Evolutionary conservation across 1,284 basidiomycete genomes (phyloP).

Genomic region (Moniliophthora roreri): DNA sequence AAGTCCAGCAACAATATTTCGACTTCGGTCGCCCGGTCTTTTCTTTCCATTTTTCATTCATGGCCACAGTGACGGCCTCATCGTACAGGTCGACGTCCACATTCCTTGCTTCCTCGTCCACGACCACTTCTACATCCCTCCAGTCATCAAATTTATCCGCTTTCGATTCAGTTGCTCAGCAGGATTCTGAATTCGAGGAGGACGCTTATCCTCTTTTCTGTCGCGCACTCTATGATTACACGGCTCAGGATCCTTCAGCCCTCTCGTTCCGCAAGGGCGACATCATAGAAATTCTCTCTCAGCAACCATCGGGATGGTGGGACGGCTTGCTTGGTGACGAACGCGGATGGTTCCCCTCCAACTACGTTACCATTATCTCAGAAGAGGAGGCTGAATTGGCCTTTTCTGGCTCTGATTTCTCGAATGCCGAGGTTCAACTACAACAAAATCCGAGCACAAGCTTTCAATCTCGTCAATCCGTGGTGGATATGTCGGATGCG

Average conservation of each 20-base stretch:
- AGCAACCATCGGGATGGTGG: slow-evolving; percentile 97
- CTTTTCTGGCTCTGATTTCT: slow-evolving; percentile 49
- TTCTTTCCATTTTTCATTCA: not conserved
- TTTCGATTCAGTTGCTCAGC: slow-evolving; percentile 5
- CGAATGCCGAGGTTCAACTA: slow-evolving; percentile 25
- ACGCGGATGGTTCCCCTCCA: slow-evolving; percentile 97
- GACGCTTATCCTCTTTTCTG: slow-evolving; percentile 67
- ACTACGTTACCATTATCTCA: slow-evolving; percentile 83
- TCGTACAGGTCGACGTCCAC: not conserved
- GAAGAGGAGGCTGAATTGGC: slow-evolving; percentile 78
- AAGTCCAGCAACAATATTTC: not conserved
- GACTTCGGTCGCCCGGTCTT: slow-evolving; percentile 1
- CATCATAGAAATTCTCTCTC: slow-evolving; percentile 92
- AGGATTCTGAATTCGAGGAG: slow-evolving; percentile 9
- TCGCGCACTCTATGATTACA: slow-evolving; percentile 90
- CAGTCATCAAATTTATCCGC: not conserved
- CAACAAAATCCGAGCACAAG: slow-evolving; percentile 20
- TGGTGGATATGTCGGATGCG: slow-evolving; percentile 51
- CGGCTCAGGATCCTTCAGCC: slow-evolving; percentile 84
- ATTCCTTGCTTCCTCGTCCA: slow-evolving; percentile 1
- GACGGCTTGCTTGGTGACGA: slow-evolving; percentile 89
- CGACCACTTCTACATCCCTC: not conserved
- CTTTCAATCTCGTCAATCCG: slow-evolving; percentile 28
- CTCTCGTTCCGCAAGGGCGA: slow-evolving; percentile 87
- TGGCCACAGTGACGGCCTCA: slow-evolving; percentile 3